Conservation (phyloP, 495 filamentous ascomycete species). For the Daldinia loculata region DNA sequence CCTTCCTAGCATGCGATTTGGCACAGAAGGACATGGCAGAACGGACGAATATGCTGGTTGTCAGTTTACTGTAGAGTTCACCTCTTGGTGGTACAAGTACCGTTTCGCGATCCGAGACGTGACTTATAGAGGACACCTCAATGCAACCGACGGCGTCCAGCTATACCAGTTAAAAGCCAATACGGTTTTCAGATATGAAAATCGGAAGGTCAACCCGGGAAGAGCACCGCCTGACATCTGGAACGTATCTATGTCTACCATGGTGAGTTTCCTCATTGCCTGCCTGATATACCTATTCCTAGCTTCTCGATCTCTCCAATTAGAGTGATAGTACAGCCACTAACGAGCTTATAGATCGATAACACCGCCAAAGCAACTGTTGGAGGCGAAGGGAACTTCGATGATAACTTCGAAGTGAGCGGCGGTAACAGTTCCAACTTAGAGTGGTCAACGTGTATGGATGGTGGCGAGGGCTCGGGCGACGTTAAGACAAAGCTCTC, state of each 20-base stretch:
- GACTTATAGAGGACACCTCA: conserved; percentile 31
- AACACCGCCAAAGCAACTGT: conserved; percentile 14
- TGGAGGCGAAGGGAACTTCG: conserved; percentile 31
- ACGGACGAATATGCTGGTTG: conserved; percentile 29
- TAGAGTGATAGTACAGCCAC: no score
- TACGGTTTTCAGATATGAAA: conserved; percentile 33
- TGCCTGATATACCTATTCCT: no score
- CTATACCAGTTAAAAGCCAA: conserved; percentile 28
- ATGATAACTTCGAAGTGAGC: conserved; percentile 23
- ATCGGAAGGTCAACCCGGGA: conserved; percentile 31
- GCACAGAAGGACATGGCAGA: conserved; percentile 30
- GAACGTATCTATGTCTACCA: conserved; percentile 40
- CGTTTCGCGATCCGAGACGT: conserved; percentile 34
- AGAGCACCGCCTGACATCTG: conserved; percentile 35
- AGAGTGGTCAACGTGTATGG: conserved; percentile 40
- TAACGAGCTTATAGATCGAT: conserved; percentile 23
- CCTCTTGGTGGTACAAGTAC: conserved; percentile 39
- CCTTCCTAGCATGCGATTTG: conserved; percentile 25
- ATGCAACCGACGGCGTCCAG: conserved; percentile 31
- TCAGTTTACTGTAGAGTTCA: conserved; percentile 35
- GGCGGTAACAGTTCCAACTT: conserved; percentile 16
- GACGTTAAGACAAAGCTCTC: conserved; percentile 37
- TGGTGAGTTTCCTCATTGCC: conserved; percentile 18
- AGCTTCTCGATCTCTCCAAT: background rate
- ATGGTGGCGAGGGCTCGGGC: conserved; percentile 34